Conservation (phyloP, 2,329 filamentous ascomycete genomes). For the Amauroascus verrucosus region DNA sequence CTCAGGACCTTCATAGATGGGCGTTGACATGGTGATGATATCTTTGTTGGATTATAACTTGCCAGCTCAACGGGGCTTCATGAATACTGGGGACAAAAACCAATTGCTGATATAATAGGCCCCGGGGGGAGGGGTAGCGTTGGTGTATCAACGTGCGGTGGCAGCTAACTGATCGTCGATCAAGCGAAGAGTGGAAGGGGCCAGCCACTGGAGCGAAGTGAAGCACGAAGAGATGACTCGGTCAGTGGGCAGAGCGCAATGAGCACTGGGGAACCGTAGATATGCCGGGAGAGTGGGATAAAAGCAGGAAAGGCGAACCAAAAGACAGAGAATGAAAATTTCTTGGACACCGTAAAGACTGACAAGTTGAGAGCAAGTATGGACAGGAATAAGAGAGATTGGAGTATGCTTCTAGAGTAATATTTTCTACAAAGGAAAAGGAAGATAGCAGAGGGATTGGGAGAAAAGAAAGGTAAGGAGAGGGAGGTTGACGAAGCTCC, state of each 20-base stretch:
- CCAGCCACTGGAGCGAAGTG: no score
- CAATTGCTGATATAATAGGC: not conserved
- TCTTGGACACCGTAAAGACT: constrained; percentile 1
- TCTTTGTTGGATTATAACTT: not conserved
- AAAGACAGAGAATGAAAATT: not conserved
- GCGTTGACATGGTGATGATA: constrained; percentile 24
- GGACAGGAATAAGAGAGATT: not conserved
- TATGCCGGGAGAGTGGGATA: no score
- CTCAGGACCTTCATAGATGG: constrained; percentile 7
- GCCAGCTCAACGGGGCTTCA: not conserved
- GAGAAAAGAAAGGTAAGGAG: not conserved
- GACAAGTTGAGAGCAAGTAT: not conserved
- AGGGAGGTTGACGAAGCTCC: constrained; percentile 5
- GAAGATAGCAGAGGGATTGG: not conserved
- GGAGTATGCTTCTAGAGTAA: not conserved
- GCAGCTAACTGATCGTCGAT: not conserved
- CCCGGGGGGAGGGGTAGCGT: not conserved
- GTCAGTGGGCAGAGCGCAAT: no score
- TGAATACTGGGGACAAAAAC: not conserved
- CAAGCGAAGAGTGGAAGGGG: not conserved
- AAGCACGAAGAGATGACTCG: not conserved
- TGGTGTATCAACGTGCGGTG: not conserved
- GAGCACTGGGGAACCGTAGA: no score
- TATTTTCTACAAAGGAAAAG: not conserved
- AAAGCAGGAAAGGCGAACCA: not conserved